These are phyloP conservation scores for Salix exigua DNA, from an alignment of 345 rosid species.

Conservation along the genomic window DNA sequence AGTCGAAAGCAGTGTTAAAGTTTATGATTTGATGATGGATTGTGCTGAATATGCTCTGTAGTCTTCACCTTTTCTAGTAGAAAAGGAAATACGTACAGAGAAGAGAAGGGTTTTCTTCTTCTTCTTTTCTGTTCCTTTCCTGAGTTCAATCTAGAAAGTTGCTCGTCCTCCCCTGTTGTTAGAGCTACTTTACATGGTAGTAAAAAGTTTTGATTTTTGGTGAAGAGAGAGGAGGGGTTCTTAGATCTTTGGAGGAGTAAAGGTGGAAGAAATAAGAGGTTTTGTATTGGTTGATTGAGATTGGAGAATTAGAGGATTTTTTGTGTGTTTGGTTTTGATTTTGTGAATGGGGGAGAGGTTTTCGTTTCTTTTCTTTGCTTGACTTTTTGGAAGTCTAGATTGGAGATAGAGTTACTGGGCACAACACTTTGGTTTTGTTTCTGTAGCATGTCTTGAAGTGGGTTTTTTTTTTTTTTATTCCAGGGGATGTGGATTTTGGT, in stretches of 20 bases:
- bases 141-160: slow-evolving; percentile 5
- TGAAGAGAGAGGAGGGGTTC: slow-evolving; percentile 6
- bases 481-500: slow-evolving; percentile 14
- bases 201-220: slow-evolving; percentile 24
- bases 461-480: neutral
- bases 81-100: slow-evolving; percentile 7
- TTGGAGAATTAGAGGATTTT: slow-evolving; percentile 18
- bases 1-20: slow-evolving; percentile 8
- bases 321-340: slow-evolving; percentile 8
- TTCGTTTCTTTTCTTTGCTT: slow-evolving; percentile 9
- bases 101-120: neutral
- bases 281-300: slow-evolving; percentile 20
- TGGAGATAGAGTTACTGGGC: neutral
- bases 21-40: slow-evolving; percentile 1
- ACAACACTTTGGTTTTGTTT: neutral
- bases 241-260: slow-evolving; percentile 2
- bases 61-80: neutral
- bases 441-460: neutral
- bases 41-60: slow-evolving; percentile 6
- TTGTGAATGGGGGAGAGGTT: slow-evolving; percentile 14
- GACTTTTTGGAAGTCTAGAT: slow-evolving; percentile 10
- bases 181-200: slow-evolving; percentile 12
- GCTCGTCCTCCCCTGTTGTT: slow-evolving; percentile 18
- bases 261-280: slow-evolving; percentile 10
- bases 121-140: neutral